Base-by-base conservation (phyloP, 306 rosid genomes). In the Hippophae rhamnoides region DNA sequence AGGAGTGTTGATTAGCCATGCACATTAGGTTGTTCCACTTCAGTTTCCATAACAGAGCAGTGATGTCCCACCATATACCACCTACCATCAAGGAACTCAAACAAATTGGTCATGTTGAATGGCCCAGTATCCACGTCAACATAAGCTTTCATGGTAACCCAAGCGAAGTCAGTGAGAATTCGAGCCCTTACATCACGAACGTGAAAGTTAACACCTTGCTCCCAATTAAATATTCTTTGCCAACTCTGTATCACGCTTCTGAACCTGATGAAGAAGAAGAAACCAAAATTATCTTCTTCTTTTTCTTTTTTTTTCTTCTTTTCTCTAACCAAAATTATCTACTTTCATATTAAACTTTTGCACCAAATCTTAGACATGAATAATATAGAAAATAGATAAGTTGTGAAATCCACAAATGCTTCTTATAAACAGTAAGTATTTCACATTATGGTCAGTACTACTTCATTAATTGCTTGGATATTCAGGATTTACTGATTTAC, bases 51-150 rank as follows among this genome's bases (percentile, higher is more conserved):
- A 72, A 82, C 82, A 14, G 97, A 93, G 77, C 95, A 78, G 79
- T 93, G 97, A 72, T 93, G 99, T 74, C 86, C 97, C 69, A 93
- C 97, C 89, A 93, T 73, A 61, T 80, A 86, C 99, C 99, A 93
- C 61, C 84, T 75, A 45, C 95, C 97, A 6, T 74, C 79, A 38
- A 78, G 90, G 58, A 79, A 82, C 86, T 89, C 99, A 52, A 71
- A 93, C 71, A 89, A 49, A 61, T 89, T 93, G 48, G 97, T 82
- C 64, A 80, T 81, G 47, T 76, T 79, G 86, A 93, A 93, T 66
- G 95, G 95, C 68, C 90, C 95, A 0, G 84, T 70, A 54, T 89
- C 95, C 72, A 93, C 67, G 74, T 88, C 89, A 23, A 88, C 79
- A 7, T 56, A 77, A 18, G 94, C 84, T 82, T 77, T 92, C 99